Percentiles rank a stretch among this genome's conserved stretches.
phyloP scores from a whole-genome alignment of 768 basidiomycete species.

The Royoungia palumana region DNA sequence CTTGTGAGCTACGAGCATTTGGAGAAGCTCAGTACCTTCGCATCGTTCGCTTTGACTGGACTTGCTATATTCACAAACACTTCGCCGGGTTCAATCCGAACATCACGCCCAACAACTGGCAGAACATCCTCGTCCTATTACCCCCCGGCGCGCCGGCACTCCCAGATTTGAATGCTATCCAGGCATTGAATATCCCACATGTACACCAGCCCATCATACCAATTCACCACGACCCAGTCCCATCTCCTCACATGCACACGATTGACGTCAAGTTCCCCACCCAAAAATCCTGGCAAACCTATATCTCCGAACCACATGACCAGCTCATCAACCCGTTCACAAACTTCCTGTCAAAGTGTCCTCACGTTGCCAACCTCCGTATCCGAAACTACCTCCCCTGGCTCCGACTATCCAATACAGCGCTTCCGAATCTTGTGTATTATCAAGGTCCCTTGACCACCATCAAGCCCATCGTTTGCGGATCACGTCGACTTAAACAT shows the following conservation, averaged over 20 bases:
- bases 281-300: slow-evolving; percentile 30
- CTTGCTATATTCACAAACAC: slow-evolving; percentile 36
- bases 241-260: slow-evolving; percentile 25
- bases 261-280: slow-evolving; percentile 30
- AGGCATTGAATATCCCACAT: not conserved
- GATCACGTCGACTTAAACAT: slow-evolving; percentile 16
- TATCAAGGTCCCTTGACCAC: slow-evolving; percentile 29
- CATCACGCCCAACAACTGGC: slow-evolving; percentile 12
- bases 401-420: slow-evolving; percentile 16
- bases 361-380: slow-evolving; percentile 17
- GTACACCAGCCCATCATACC: slow-evolving; percentile 3
- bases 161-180: slow-evolving; percentile 10
- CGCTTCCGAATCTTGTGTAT: slow-evolving; percentile 18
- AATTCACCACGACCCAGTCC: slow-evolving; percentile 10
- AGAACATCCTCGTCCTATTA: slow-evolving; percentile 7
- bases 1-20: slow-evolving; percentile 30
- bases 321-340: slow-evolving; percentile 26
- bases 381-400: slow-evolving; percentile 29
- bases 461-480: slow-evolving; percentile 22
- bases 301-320: slow-evolving; percentile 26
- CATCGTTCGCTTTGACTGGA: slow-evolving; percentile 44
- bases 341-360: slow-evolving; percentile 24
- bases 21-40: slow-evolving; percentile 36
- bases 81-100: slow-evolving; percentile 11
- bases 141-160: slow-evolving; percentile 4